These are phyloP conservation scores for Bipolaris victoriae DNA, from an alignment of 2,329 filamentous ascomycete species.

Conservation along the genomic window DNA sequence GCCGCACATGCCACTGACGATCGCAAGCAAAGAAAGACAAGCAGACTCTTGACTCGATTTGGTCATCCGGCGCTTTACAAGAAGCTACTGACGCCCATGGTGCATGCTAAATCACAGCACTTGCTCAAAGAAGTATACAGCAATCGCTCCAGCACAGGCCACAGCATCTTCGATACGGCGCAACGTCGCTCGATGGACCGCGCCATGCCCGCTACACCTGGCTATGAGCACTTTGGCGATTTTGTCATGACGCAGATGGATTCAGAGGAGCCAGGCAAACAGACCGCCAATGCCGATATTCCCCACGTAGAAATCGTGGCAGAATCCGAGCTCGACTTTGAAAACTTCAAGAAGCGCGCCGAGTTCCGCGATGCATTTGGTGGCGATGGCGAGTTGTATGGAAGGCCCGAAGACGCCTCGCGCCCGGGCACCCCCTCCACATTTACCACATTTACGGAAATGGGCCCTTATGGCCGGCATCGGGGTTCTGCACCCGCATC, in stretches of 20 bases:
- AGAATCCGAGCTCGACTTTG: conserved; percentile 84
- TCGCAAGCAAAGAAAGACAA: conserved; percentile 51
- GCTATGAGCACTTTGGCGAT: conserved; percentile 70
- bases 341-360: conserved; percentile 85
- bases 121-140: conserved; percentile 82
- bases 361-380: conserved; percentile 88
- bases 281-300: conserved; percentile 9
- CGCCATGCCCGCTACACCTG: conserved; percentile 59
- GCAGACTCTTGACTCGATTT: conserved; percentile 75
- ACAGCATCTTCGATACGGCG: conserved; percentile 34
- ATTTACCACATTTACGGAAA: conserved; percentile 34
- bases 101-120: conserved; percentile 86
- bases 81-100: conserved; percentile 70
- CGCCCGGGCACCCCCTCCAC: conserved; percentile 40
- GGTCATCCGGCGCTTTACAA: conserved; percentile 91
- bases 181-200: conserved; percentile 38
- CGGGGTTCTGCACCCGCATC: conserved; percentile 18
- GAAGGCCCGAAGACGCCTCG: conserved; percentile 63
- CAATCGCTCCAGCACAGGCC: conserved; percentile 70
- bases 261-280: conserved; percentile 60
- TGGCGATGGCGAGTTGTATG: conserved; percentile 66
- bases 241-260: conserved; percentile 80
- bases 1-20: conserved; percentile 53
- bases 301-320: conserved; percentile 84
- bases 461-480: conserved; percentile 22